Conservation (phyloP, 2,329 filamentous ascomycete species). For the Fusarium acutatum region DNA sequence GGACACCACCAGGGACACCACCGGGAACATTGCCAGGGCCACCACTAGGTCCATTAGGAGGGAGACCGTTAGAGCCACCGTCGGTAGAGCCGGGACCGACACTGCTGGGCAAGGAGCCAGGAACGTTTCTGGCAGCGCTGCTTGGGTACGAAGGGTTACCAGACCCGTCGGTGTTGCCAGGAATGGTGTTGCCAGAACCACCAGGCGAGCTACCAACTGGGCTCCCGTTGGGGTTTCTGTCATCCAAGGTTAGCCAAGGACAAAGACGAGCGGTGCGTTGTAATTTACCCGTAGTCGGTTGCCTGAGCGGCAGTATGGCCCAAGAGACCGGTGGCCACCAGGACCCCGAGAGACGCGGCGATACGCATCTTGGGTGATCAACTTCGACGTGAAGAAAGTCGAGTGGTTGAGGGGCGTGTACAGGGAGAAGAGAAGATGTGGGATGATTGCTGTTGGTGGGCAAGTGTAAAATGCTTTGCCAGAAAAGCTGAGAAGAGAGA, state of each 20-base stretch:
- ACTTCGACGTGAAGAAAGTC: not conserved
- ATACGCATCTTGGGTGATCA: conserved; percentile 50
- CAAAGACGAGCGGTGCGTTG: not conserved
- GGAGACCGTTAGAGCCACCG: conserved; percentile 20
- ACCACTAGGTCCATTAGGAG: conserved; percentile 5
- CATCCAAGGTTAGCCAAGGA: conserved; percentile 5
- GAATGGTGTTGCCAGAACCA: conserved; percentile 13
- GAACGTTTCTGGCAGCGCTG: conserved; percentile 20
- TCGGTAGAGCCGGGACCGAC: conserved; percentile 9
- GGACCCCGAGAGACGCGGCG: conserved; percentile 46
- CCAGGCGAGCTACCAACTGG: conserved; percentile 12
- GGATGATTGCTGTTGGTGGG: not conserved
- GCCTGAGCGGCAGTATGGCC: conserved; percentile 45
- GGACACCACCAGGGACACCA: conserved; percentile 4
- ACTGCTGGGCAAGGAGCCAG: conserved; percentile 24
- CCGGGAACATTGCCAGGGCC: not conserved
- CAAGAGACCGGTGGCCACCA: conserved; percentile 49
- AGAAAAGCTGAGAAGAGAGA: conserved; percentile 2
- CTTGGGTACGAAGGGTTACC: conserved; percentile 17
- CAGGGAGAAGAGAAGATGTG: not conserved
- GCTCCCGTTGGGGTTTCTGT: conserved; percentile 20
- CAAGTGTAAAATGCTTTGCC: conserved; percentile 13
- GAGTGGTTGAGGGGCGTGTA: not conserved
- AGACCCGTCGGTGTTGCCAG: conserved; percentile 26
- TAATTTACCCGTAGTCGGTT: conserved; percentile 46